phyloP scores from a whole-genome alignment of 805 yeast species.

The Metschnikowia amazonensis region DNA sequence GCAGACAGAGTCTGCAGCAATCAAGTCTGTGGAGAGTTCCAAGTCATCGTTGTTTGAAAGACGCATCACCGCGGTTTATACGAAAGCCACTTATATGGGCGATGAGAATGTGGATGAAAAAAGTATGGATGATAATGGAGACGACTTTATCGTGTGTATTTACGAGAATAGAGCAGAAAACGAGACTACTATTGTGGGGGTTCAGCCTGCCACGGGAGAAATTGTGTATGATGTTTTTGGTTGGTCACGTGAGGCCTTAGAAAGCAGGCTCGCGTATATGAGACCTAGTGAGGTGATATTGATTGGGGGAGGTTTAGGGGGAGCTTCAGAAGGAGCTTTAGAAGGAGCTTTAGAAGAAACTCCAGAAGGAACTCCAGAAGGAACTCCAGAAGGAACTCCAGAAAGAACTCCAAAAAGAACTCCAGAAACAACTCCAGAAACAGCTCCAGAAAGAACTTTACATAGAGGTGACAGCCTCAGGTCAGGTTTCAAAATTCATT shows the following conservation, averaged over 20 bases:
- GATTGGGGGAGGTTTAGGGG: no score
- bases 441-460: no score
- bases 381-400: no score
- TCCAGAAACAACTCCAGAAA: no score
- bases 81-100: conserved; percentile 80
- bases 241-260: conserved; percentile 65
- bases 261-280: conserved; percentile 68
- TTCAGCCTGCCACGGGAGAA: conserved; percentile 72
- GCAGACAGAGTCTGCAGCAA: conserved; percentile 77
- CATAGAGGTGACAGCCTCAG: no score
- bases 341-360: no score
- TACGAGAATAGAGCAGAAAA: conserved; percentile 19
- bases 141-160: conserved; percentile 46
- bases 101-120: conserved; percentile 30
- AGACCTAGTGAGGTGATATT: conserved; percentile 72
- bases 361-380: no score
- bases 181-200: conserved; percentile 48
- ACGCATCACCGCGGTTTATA: conserved; percentile 64
- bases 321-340: no score
- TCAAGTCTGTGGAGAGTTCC: conserved; percentile 55
- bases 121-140: conserved; percentile 7
- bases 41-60: conserved; percentile 57
- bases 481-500: conserved; percentile 20
- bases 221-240: conserved; percentile 65
- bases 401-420: no score